Conservation (phyloP, 192 early-diverging fungal genomes). For the Allomyces macrogynus region DNA sequence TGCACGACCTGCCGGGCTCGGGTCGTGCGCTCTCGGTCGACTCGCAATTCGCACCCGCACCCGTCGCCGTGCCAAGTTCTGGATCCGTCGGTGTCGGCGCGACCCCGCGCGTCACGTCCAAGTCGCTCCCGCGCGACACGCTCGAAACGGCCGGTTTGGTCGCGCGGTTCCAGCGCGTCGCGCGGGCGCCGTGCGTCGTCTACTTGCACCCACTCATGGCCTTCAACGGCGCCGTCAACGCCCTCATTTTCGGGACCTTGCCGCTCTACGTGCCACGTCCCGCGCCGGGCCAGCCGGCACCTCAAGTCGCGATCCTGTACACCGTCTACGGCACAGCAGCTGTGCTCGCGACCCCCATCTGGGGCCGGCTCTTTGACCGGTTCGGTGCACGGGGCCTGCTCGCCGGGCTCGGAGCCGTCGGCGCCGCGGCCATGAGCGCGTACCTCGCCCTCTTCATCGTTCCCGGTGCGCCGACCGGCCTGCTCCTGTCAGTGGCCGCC, state of each 20-base stretch:
- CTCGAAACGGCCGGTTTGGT: background rate
- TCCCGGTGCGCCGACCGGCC: background rate
- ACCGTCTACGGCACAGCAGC: background rate
- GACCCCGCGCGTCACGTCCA: too few relatives aligned
- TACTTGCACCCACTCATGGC: background rate
- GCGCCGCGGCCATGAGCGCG: background rate
- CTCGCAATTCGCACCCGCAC: background rate
- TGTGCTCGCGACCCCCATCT: background rate
- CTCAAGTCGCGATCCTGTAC: background rate
- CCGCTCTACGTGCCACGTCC: background rate
- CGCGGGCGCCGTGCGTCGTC: background rate
- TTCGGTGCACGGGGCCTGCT: background rate
- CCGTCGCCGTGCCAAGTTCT: too few relatives aligned
- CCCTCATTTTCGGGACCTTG: background rate
- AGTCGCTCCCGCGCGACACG: background rate
- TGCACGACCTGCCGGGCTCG: background rate
- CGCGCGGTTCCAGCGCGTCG: background rate
- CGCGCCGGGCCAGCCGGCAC: background rate
- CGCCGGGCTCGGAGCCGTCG: background rate
- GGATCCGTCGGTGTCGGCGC: too few relatives aligned
- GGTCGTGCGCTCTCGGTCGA: background rate
- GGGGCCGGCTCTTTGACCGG: background rate
- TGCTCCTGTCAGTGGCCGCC: background rate
- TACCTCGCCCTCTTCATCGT: background rate
- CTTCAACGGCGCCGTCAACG: background rate